Evolutionary conservation across 2,329 filamentous ascomycete genomes (phyloP), one percentile per base, ranked within the genome.

Genomic region (Aspergillus persii): DNA sequence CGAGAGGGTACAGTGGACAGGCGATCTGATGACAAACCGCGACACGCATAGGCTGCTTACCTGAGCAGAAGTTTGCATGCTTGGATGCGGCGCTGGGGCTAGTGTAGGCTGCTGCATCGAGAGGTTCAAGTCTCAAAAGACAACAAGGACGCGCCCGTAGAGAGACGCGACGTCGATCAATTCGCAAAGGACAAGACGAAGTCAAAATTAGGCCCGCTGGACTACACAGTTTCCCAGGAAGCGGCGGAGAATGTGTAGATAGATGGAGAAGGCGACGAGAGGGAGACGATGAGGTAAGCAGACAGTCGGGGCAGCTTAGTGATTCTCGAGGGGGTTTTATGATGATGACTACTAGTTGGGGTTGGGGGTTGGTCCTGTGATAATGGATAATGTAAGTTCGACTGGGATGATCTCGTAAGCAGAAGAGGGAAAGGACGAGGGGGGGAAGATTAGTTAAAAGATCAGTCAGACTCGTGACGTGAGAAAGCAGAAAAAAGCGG

Each of bases 21-120:
- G 60, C 61, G 67, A 69, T 68, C 68, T 68, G 66, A 70, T 74
- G 72, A 76, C 73, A 76, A 75, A 74, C 71, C 65, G 67, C 64
- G 63, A 70, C 63, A 65, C 64, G 63, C 61, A 68, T 63, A 54
- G 55, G 61, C 61, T 71, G 79, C 82, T 81, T 84, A 85, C 83
- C 80, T 84, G 83, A 77, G 80, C 77, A 75, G 77, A 70, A 61
- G 74, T 73, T 68, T 79, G 79, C 76, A 79, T 79, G 66, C 71
- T 75, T 68, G 76, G 77, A 74, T 80, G 79, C 68, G 79, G 79
- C 66, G 79, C 78, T 71, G 78, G 78, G 61, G 78, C 78, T 69
- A 81, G 71, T 67, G 77, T 73, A 65, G 77, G 77, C 68, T 81
- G 79, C 77, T 81, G 79, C 77, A 79, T 79, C 63, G 59, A 65